A percentile compares a stretch with the other conserved stretches of the same genome.
Evolutionary conservation across 179 eudicot species (phyloP).

Genomic region (Silene coronaria): DNA sequence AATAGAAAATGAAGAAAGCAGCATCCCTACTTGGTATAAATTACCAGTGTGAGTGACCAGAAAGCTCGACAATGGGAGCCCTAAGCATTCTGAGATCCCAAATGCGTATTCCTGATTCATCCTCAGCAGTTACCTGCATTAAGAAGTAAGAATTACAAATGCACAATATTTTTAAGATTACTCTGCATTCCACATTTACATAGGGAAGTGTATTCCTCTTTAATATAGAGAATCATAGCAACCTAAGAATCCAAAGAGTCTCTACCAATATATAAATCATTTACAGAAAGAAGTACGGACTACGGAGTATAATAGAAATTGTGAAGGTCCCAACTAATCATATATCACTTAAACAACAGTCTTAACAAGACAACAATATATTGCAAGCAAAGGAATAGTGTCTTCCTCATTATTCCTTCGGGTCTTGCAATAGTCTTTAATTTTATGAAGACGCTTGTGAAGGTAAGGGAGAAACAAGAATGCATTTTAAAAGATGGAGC

Average conservation of each 20-base stretch:
- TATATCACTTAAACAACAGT: not conserved
- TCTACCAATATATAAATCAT: not conserved
- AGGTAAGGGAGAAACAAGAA: not conserved
- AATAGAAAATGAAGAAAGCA: slow-evolving; percentile 5
- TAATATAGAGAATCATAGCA: not conserved
- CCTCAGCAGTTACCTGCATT: slow-evolving; percentile 83
- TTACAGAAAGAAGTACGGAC: not conserved
- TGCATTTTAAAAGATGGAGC: not conserved
- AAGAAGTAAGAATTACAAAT: slow-evolving; percentile 7
- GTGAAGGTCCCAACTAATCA: not conserved
- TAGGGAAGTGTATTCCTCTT: not conserved
- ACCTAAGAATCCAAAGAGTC: not conserved
- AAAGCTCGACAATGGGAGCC: slow-evolving; percentile 71
- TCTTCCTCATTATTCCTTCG: not conserved
- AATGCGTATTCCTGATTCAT: slow-evolving; percentile 85
- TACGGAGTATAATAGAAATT: not conserved
- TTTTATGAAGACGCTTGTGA: not conserved
- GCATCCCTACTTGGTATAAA: slow-evolving; percentile 15
- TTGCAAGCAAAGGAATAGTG: not conserved
- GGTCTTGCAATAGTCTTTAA: not conserved
- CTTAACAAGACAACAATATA: not conserved
- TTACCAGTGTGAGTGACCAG: slow-evolving; percentile 98
- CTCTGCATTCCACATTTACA: not conserved
- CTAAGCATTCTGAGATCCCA: slow-evolving; percentile 94
- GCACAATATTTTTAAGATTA: slow-evolving; percentile 6